Conservation (phyloP, 371 early-diverging fungal genomes). For the Syncephalis plumigaleata region DNA sequence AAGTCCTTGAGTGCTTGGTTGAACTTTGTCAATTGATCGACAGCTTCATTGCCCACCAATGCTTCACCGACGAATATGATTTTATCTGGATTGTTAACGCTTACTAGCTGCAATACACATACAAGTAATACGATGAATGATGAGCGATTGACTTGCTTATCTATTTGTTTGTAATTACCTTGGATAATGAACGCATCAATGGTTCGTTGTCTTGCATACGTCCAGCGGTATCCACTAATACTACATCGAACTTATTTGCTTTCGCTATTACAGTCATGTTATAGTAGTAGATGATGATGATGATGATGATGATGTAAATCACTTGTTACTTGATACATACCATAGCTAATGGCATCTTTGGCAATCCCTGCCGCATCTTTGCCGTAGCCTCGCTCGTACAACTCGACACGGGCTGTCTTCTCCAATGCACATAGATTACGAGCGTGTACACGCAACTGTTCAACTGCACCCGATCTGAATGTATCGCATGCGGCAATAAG, state of each 20-base stretch:
- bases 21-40: slow-evolving; percentile 96
- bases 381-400: slow-evolving; percentile 97
- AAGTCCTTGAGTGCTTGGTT: slow-evolving; percentile 90
- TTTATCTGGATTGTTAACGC: slow-evolving; percentile 91
- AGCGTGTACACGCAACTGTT: slow-evolving; percentile 91
- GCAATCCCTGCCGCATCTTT: slow-evolving; percentile 98
- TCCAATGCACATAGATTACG: slow-evolving; percentile 70
- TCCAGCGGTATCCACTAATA: slow-evolving; percentile 98
- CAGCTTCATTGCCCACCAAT: slow-evolving; percentile 95
- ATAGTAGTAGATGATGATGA: not conserved
- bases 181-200: slow-evolving; percentile 92
- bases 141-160: not conserved
- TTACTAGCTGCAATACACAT: slow-evolving; percentile 63
- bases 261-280: slow-evolving; percentile 14
- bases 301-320: not conserved
- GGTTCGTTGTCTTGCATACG: slow-evolving; percentile 99
- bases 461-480: slow-evolving; percentile 98
- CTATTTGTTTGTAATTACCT: slow-evolving; percentile 20
- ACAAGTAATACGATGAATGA: not conserved
- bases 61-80: slow-evolving; percentile 99
- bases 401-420: slow-evolving; percentile 59
- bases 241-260: slow-evolving; percentile 79
- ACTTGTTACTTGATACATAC: slow-evolving; percentile 13
- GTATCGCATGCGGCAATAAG: slow-evolving; percentile 99
- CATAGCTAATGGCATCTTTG: slow-evolving; percentile 88